phyloP scores from a whole-genome alignment of 1,284 basidiomycete species.

The Pascua sp. region DNA sequence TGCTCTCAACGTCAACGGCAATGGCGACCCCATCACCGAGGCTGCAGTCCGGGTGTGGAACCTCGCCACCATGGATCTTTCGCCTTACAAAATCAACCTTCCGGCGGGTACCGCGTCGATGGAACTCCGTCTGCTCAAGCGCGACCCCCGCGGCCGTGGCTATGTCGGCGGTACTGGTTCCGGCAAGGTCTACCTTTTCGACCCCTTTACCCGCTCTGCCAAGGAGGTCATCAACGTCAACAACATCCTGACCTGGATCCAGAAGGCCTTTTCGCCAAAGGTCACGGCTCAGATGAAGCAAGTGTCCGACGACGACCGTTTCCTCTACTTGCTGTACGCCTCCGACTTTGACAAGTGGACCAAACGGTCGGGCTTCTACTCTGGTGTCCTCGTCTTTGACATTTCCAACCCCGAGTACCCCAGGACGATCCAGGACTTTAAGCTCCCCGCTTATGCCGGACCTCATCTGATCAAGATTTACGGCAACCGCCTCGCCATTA shows the following conservation, averaged over 20 bases:
- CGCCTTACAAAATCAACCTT: constrained; percentile 5
- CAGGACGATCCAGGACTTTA: constrained; percentile 9
- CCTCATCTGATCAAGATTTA: constrained; percentile 13
- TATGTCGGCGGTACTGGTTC: constrained; percentile 16
- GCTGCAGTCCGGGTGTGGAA: constrained; percentile 15
- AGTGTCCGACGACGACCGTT: constrained; percentile 13
- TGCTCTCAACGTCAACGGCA: constrained; percentile 6
- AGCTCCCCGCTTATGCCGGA: constrained; percentile 11
- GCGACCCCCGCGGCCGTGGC: constrained; percentile 8
- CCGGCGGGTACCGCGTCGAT: constrained; percentile 11
- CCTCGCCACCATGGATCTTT: constrained; percentile 7
- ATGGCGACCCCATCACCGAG: constrained; percentile 5
- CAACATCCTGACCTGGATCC: constrained; percentile 8
- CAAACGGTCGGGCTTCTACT: constrained; percentile 8
- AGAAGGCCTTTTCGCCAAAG: too few relatives aligned
- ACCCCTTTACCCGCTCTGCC: constrained; percentile 3
- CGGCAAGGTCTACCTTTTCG: constrained; percentile 13
- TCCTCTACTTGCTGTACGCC: constrained; percentile 13
- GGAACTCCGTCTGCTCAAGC: constrained; percentile 13
- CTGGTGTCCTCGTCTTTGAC: constrained; percentile 13
- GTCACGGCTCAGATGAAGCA: constrained; percentile 14
- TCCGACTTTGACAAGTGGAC: constrained; percentile 8
- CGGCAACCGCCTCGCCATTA: constrained; percentile 12
- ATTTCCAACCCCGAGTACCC: constrained; percentile 7
- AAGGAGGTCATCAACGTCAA: constrained; percentile 12